phyloP scores from a whole-genome alignment of 179 eudicot species.

The Spinacia oleracea region DNA sequence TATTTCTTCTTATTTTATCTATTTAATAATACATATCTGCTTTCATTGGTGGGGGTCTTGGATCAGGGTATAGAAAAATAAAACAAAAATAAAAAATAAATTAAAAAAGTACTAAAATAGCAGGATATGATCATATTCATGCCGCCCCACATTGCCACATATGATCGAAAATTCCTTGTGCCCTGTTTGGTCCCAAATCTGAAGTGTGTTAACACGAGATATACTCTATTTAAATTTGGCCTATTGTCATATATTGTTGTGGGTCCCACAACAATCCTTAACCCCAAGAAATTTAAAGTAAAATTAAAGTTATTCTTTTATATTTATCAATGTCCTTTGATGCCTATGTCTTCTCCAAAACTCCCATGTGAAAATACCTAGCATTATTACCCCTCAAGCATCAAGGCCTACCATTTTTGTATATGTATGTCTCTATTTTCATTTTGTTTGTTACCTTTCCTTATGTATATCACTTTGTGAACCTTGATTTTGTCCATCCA shows the following conservation, averaged over 20 bases:
- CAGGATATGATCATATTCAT: constrained; percentile 24
- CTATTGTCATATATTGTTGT: not conserved
- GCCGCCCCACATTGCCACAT: constrained; percentile 37
- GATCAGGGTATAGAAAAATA: constrained; percentile 3
- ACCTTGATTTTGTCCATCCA: constrained; percentile 17
- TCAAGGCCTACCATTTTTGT: constrained; percentile 21
- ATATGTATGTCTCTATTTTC: constrained; percentile 9
- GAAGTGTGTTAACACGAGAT: constrained; percentile 21
- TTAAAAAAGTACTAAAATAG: not conserved
- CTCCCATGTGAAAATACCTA: constrained; percentile 31
- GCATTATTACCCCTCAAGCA: constrained; percentile 19
- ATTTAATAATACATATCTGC: not conserved
- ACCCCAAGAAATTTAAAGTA: not conserved
- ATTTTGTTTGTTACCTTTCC: constrained; percentile 21
- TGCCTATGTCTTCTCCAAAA: constrained; percentile 24
- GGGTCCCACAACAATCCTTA: constrained; percentile 30
- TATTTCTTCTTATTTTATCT: not conserved
- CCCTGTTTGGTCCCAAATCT: constrained; percentile 37
- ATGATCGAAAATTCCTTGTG: constrained; percentile 41
- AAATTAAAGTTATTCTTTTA: constrained; percentile 1
- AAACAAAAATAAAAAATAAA: not conserved
- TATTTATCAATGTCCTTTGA: constrained; percentile 17
- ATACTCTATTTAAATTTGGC: not conserved
- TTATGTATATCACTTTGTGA: constrained; percentile 14
- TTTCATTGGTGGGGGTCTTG: constrained; percentile 27